Conservation (phyloP, 495 filamentous ascomycete species). For the Letharia lupina region DNA sequence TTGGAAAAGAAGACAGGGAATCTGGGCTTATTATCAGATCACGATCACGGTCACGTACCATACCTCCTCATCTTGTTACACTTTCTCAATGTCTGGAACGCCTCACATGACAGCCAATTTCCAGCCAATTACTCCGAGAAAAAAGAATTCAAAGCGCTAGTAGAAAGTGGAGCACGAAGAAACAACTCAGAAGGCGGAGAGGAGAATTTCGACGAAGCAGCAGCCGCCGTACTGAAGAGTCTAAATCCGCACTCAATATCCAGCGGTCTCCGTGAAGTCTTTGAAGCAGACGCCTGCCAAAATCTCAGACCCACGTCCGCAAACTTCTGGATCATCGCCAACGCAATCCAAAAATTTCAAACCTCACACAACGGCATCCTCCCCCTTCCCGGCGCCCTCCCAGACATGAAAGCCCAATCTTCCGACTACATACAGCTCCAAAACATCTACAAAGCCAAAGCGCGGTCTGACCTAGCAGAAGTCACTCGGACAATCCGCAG, state of each 20-base stretch:
- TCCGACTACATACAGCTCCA: constrained; percentile 86
- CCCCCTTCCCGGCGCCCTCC: constrained; percentile 78
- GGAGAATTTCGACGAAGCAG: constrained; percentile 95
- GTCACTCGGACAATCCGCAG: constrained; percentile 61
- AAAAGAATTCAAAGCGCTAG: constrained; percentile 63
- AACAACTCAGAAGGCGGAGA: constrained; percentile 80
- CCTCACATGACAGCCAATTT: constrained; percentile 54
- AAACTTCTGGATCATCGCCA: constrained; percentile 84
- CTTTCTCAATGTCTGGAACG: constrained; percentile 80
- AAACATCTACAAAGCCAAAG: constrained; percentile 88
- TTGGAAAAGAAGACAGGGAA: constrained; percentile 52
- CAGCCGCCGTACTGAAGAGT: constrained; percentile 76
- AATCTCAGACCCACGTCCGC: constrained; percentile 35
- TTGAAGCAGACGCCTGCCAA: constrained; percentile 55
- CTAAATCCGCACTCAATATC: constrained; percentile 58
- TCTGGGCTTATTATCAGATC: constrained; percentile 63
- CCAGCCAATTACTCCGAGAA: constrained; percentile 82
- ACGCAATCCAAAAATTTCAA: constrained; percentile 71
- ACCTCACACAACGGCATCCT: constrained; percentile 52
- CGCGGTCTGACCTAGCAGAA: constrained; percentile 68
- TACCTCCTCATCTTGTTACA: constrained; percentile 78
- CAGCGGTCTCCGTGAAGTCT: constrained; percentile 64
- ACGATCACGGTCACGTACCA: constrained; percentile 88
- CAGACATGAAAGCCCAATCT: constrained; percentile 97
- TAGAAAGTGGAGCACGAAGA: constrained; percentile 57